Evolutionary conservation across 257 asterid genomes (phyloP), one percentile per base, ranked within the genome.

Genomic region (Penstemon eatonii): DNA sequence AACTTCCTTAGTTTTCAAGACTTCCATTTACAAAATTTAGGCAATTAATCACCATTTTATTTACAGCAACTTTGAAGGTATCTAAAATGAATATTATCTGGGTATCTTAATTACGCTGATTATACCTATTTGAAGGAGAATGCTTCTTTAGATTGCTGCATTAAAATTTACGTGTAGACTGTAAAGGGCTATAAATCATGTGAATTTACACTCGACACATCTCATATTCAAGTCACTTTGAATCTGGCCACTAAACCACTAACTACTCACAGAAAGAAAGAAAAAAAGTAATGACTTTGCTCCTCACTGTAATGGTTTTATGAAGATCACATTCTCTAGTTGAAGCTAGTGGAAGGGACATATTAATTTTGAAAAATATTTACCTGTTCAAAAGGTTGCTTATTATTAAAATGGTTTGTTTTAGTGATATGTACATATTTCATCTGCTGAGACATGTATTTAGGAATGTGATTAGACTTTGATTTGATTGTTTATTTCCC

Each of bases 61-160:
- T 55, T 11, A 15, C 41, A 4, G 3, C 43, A 19, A 33, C 6
- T 44, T 9, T 4, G 53, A 15, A 55, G 33, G 66, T 68, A 25
- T 57, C 42, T 63, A 9, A 56, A 59, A 66, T 46, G 70, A 60
- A 46, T 53, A 12, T 5, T 40, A 37, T 58, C 6, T 42, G 51
- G 42, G 12, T 65, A 41, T 53, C 51, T 46, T 46, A 12, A 9
- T 6, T 46, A 46, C 0, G 8, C 51, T 46, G 51, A 46, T 46
- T 46, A 3, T 15, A 15, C 18, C 18, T 15, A 15, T 15, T 15
- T 15, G 2, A 25, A 25, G 33, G 2, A 25, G 2, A 46, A 46
- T 46, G 51, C 51, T 12, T 46, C 51, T 46, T 45, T 46, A 46
- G 10, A 7, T 46, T 6, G 51, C 10, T 46, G 51, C 51, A 7